Evolutionary conservation across 768 basidiomycete species (phyloP), one percentile per base, ranked within the genome.

Genomic region (Phaeolepiota aurea): DNA sequence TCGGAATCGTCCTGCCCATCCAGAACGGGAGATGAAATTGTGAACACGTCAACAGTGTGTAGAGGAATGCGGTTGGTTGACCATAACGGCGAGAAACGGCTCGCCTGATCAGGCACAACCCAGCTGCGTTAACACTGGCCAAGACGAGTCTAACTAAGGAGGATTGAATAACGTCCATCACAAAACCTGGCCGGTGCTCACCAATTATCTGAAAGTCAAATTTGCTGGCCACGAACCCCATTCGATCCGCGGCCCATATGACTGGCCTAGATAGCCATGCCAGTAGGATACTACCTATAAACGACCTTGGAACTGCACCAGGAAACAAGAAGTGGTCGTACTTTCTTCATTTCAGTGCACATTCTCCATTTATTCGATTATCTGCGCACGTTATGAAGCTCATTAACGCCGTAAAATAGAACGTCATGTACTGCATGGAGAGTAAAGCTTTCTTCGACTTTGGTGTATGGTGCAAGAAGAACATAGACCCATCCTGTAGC

Each of bases 401-500:
- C 57, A 2, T 54, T 35, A 13, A 78, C 55, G 2, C 92, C 91
- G 52, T 90, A 81, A 63, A 82, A 73, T 20, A 97, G 64, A 18
- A 89, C 66, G 59, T 99, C 96, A 54, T 96, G 89, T 0, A 72
- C 73, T 0, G 89, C 92, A 55, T 98, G 96, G 5, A 98, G 72
- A 49, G 85, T 92, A 70, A 97, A 97, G 53, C 85, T 87, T 63
- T 99, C 96, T 59, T 99, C 96, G 20, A 99, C 96, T 64, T 99
- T 99, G 3, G 88, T 87, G 56, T 85, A 90, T 0, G 96, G 94
- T 2, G 87, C 76, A 2, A 88, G 64, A 18, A 85, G 48, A 35
- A 93, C 83, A 48, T 94, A 84, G 1, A 54, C 49, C 72, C 79
- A 86, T 39, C 68, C 66, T 34, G 69, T 65, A 0, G 51, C 52